Conservation (phyloP, 1,284 basidiomycete genomes). For the Ustilago tritici region DNA sequence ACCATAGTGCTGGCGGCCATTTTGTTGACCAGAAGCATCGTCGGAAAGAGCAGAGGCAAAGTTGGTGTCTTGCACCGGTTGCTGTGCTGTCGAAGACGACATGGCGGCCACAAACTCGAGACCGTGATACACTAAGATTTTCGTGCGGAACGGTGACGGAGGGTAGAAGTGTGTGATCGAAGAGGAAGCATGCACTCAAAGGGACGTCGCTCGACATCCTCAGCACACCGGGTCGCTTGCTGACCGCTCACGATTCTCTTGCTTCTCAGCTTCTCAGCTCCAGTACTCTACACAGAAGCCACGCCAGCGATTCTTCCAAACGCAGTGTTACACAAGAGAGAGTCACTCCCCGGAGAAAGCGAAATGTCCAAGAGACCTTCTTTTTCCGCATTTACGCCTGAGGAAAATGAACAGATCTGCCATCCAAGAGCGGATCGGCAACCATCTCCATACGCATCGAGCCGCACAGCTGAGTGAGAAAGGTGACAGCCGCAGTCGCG, state of each 20-base stretch:
- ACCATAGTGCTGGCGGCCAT: slow-evolving; percentile 10
- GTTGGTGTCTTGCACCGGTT: slow-evolving; percentile 36
- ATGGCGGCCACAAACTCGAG: neutral
- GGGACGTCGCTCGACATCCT: neutral
- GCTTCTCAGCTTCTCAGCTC: neutral
- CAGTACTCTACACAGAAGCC: neutral
- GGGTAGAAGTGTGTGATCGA: neutral
- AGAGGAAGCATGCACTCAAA: neutral
- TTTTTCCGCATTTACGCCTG: slow-evolving; percentile 2
- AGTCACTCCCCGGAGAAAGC: slow-evolving; percentile 4
- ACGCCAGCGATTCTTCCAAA: neutral
- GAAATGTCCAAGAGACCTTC: neutral
- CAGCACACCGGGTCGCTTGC: neutral
- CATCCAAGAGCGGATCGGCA: neutral
- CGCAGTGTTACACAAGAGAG: slow-evolving; percentile 4
- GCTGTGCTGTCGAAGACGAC: slow-evolving; percentile 6
- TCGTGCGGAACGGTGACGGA: no score
- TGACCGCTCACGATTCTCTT: neutral
- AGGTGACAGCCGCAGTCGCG: neutral
- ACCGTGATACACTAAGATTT: neutral
- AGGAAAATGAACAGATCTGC: neutral
- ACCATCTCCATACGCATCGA: neutral
- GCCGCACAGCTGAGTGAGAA: neutral
- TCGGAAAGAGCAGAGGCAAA: slow-evolving; percentile 11
- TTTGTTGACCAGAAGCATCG: neutral